Conservation (phyloP, 768 basidiomycete species). For the Porphyrellus cyaneotinctus region DNA sequence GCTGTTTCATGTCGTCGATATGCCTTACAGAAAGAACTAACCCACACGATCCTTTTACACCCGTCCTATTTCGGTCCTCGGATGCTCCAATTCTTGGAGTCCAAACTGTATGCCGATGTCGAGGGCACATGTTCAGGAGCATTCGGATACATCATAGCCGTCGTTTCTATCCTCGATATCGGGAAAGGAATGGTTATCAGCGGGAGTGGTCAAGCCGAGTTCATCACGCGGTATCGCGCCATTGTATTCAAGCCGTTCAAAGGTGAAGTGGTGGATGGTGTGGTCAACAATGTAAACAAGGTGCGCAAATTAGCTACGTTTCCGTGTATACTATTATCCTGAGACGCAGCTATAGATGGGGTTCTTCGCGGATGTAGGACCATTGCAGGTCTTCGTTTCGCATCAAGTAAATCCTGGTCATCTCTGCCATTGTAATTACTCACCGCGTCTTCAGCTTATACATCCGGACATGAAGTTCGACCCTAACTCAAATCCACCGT, state of each 20-base stretch:
- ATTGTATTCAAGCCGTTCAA: constrained; percentile 99
- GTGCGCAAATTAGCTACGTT: constrained; percentile 39
- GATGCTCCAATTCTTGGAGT: constrained; percentile 89
- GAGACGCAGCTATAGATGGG: constrained; percentile 68
- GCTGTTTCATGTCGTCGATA: constrained; percentile 2
- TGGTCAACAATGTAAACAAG: constrained; percentile 94
- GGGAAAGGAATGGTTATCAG: constrained; percentile 90
- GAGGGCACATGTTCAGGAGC: constrained; percentile 97
- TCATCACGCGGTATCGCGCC: constrained; percentile 89
- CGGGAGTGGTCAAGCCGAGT: constrained; percentile 94
- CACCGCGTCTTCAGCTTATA: constrained; percentile 59
- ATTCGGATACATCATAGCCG: constrained; percentile 92
- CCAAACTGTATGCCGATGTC: constrained; percentile 91
- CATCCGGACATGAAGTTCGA: constrained; percentile 94
- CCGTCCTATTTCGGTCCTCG: constrained; percentile 98
- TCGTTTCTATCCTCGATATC: constrained; percentile 85
- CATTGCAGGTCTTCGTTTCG: constrained; percentile 90
- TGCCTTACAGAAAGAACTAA: constrained; percentile 77
- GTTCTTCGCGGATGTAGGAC: constrained; percentile 96
- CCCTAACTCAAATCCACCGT: constrained; percentile 95
- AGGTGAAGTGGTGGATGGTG: constrained; percentile 95
- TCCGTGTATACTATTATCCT: neutral
- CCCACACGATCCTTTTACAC: constrained; percentile 95
- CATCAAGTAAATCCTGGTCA: constrained; percentile 65
- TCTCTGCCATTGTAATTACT: neutral